Conservation (phyloP, 371 early-diverging fungal species). For the Actinomucor elegans region DNA sequence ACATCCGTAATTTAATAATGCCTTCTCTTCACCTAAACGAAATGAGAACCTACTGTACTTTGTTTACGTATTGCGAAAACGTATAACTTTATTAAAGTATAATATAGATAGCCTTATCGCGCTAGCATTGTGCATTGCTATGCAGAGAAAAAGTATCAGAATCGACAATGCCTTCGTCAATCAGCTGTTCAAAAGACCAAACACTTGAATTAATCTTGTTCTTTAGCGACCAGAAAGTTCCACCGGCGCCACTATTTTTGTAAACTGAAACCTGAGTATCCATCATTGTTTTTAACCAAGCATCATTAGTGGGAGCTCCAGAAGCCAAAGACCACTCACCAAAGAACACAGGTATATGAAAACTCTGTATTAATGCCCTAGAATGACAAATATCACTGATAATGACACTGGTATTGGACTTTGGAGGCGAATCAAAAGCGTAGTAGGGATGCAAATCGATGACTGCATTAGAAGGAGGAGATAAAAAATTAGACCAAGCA, state of each 20-base stretch:
- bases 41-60: too few species aligned
- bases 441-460: slow-evolving; percentile 39
- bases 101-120: too few species aligned
- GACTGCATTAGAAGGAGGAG: slow-evolving; percentile 28
- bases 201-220: slow-evolving; percentile 31
- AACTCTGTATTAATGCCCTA: background rate
- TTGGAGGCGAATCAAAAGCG: slow-evolving; percentile 31
- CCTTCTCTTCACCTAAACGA: too few species aligned
- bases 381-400: slow-evolving; percentile 16
- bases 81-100: too few species aligned
- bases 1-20: too few species aligned
- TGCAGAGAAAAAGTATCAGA: slow-evolving; percentile 15
- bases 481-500: slow-evolving; percentile 27
- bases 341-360: slow-evolving; percentile 31
- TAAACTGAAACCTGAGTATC: slow-evolving; percentile 21
- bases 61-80: too few species aligned
- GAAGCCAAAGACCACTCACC: slow-evolving; percentile 35
- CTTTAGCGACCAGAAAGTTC: slow-evolving; percentile 29
- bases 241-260: slow-evolving; percentile 23
- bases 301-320: slow-evolving; percentile 8
- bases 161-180: slow-evolving; percentile 24
- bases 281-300: slow-evolving; percentile 18
- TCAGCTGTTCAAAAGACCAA: slow-evolving; percentile 30
- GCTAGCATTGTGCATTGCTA: slow-evolving; percentile 17
- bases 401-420: slow-evolving; percentile 5